Evolutionary conservation across 768 basidiomycete species (phyloP).

Genomic region (Glaciozyma martinii): DNA sequence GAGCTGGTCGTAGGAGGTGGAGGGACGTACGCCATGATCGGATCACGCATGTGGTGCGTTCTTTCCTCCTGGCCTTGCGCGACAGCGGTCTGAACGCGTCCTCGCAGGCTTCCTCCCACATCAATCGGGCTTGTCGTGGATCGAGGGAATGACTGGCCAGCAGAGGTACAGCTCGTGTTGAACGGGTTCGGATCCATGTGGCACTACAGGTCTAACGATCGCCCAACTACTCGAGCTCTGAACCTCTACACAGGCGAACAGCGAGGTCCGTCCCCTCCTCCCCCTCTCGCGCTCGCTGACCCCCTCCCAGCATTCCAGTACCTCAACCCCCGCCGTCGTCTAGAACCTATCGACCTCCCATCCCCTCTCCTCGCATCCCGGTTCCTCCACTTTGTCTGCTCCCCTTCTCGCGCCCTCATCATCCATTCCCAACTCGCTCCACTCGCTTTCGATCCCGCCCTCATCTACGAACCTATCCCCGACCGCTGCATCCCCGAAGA

Average conservation of each 20-base stretch:
- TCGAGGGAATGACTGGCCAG: conserved; percentile 66
- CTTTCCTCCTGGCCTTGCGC: not conserved
- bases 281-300: not conserved
- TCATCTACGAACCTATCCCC: conserved; percentile 83
- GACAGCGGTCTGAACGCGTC: not conserved
- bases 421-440: conserved; percentile 58
- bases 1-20: conserved; percentile 72
- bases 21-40: conserved; percentile 59
- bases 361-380: conserved; percentile 50
- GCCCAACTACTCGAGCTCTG: conserved; percentile 60
- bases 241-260: conserved; percentile 67
- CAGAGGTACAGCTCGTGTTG: conserved; percentile 49
- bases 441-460: conserved; percentile 54
- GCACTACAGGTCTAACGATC: conserved; percentile 55
- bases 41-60: conserved; percentile 66
- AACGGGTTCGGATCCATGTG: conserved; percentile 67
- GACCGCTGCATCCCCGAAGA: conserved; percentile 72
- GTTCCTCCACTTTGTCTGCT: conserved; percentile 74
- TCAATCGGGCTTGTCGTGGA: conserved; percentile 76
- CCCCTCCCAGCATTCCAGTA: conserved; percentile 55
- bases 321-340: conserved; percentile 58
- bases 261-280: conserved; percentile 48
- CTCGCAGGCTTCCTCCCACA: conserved; percentile 54
- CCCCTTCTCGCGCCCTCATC: conserved; percentile 57
- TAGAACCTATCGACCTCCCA: conserved; percentile 61